These are phyloP conservation scores for Scedosporium dehoogii DNA, from an alignment of 2,329 filamentous ascomycete genomes.

Conservation along the genomic window DNA sequence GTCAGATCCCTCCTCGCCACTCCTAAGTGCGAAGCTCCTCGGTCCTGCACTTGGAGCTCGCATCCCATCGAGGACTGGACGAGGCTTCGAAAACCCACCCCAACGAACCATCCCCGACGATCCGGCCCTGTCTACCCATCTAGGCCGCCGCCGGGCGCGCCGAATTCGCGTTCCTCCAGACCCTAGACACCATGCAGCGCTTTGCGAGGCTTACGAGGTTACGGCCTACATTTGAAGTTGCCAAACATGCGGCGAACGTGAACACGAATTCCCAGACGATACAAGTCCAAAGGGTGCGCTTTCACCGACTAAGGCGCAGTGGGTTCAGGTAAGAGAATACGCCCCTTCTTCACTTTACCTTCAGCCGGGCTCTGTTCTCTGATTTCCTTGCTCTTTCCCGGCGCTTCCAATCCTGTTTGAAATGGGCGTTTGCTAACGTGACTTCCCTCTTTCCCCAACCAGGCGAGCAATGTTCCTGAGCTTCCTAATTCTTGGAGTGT, in stretches of 20 bases:
- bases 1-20: no score
- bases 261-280: neutral
- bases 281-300: neutral
- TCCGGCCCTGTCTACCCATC: neutral
- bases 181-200: slow-evolving; percentile 1
- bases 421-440: no score
- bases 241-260: neutral
- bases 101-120: neutral
- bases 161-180: neutral
- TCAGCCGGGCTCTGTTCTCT: slow-evolving; percentile 7
- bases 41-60: neutral
- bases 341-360: slow-evolving; percentile 14
- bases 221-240: neutral
- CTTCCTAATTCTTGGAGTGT: slow-evolving; percentile 32
- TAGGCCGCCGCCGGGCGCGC: slow-evolving; percentile 3
- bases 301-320: neutral
- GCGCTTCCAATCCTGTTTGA: no score
- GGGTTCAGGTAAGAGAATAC: slow-evolving; percentile 21
- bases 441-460: neutral
- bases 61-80: no score
- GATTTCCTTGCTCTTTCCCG: no score
- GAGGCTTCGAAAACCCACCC: neutral
- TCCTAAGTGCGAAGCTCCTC: neutral
- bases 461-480: slow-evolving; percentile 6
- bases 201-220: slow-evolving; percentile 3